Percentiles rank a stretch among this genome's conserved stretches.
These are phyloP conservation scores for Cruciata laevipes DNA, from an alignment of 257 asterid species.

Conservation along the genomic window DNA sequence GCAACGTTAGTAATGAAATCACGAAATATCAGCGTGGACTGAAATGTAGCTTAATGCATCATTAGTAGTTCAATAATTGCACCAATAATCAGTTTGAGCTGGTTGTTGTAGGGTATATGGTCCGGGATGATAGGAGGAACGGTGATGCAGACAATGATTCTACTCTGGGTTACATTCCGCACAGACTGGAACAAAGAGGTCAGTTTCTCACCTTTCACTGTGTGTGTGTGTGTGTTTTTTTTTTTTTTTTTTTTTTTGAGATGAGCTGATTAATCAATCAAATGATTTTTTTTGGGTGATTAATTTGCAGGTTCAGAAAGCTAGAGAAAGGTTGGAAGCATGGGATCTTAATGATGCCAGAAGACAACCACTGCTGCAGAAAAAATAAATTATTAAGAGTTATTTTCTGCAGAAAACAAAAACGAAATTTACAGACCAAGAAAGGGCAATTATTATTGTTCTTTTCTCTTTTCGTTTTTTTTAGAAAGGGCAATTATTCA, in stretches of 20 bases:
- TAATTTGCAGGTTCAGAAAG: conserved; percentile 60
- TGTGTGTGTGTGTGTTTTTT: background rate
- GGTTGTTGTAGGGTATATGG: conserved; percentile 63
- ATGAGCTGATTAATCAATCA: background rate
- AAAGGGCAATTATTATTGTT: too few relatives aligned
- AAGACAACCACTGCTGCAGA: conserved; percentile 27
- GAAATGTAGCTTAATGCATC: background rate
- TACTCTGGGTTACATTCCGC: conserved; percentile 63
- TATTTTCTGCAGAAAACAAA: too few relatives aligned
- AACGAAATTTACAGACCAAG: background rate
- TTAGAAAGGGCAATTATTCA: too few relatives aligned
- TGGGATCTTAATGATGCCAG: conserved; percentile 41
- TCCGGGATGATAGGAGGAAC: conserved; percentile 88
- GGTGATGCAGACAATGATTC: conserved; percentile 66
- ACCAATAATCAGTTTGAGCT: too few relatives aligned
- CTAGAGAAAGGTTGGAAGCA: conserved; percentile 44
- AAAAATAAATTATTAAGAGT: too few relatives aligned
- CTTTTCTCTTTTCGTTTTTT: too few relatives aligned
- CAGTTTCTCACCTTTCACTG: background rate
- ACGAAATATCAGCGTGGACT: too few relatives aligned
- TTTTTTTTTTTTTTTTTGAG: background rate
- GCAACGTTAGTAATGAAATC: too few relatives aligned
- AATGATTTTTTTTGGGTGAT: background rate
- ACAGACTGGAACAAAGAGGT: conserved; percentile 86
- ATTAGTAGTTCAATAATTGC: background rate